Base-by-base conservation (phyloP, 805 yeast species). In the Maudiozyma barnettii region DNA sequence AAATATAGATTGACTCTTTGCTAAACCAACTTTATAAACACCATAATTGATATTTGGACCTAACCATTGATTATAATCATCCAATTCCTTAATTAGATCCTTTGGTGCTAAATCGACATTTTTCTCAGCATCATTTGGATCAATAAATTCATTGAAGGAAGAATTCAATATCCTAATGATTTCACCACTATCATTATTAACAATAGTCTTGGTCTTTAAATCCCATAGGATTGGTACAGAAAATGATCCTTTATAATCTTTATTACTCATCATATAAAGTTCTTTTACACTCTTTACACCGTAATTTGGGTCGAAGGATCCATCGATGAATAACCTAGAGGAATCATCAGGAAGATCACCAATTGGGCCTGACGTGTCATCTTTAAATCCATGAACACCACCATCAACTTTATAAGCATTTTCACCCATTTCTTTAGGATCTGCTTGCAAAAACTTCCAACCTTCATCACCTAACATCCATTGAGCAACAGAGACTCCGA, bases 221-320 rank as follows among this genome's bases (percentile, higher is more conserved):
- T 90, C 98, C 93, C 95, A 91, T 57, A 91, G 72, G 4, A 90
- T 84, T 1, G 98, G 98, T 35, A 90, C 97, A 2, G 97, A 89
- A 61, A 80, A 85, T 51, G 95, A 73, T 5, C 95, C 96, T 13
- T 66, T 68, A 66, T 87, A 90, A 29, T 82, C 75, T 0, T 89
- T 81, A 46, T 87, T 73, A 12, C 86, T 87, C 64, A 79, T 79
- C 67, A 69, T 80, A 64, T 91, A 90, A 23, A 90, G 57, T 55
- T 91, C 84, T 33, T 81, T 74, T 41, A 90, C 51, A 53, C 86
- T 72, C 47, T 74, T 67, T 53, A 69, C 70, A 6, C 79, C 79
- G 61, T 85, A 76, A 39, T 82, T 50, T 14, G 77, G 76, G 43
- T 86, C 93, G 44, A 71, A 74, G 7, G 81, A 74, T 26, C 78